These are phyloP conservation scores for Gloeostereum incarnatum DNA, from an alignment of 768 basidiomycete species.

Conservation along the genomic window DNA sequence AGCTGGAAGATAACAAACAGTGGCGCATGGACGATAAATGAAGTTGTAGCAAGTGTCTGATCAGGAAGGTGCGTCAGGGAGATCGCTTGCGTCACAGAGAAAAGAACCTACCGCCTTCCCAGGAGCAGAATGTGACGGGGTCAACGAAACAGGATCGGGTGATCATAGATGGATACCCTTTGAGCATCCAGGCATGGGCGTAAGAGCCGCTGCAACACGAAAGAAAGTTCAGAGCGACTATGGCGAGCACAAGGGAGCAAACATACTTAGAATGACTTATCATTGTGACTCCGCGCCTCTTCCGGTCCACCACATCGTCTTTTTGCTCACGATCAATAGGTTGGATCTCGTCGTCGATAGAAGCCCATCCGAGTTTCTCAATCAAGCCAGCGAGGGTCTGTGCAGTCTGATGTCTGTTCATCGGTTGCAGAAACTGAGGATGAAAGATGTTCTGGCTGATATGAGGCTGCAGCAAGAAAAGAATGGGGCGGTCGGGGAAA, in stretches of 20 bases:
- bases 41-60: constrained; percentile 94
- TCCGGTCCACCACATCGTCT: constrained; percentile 8
- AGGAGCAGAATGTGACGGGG: constrained; percentile 83
- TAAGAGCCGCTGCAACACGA: constrained; percentile 81
- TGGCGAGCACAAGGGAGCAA: neutral
- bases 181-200: constrained; percentile 84
- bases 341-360: constrained; percentile 8
- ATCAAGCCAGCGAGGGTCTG: constrained; percentile 48
- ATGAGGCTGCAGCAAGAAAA: constrained; percentile 75
- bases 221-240: constrained; percentile 3
- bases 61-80: too few species aligned
- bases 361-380: constrained; percentile 55
- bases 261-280: constrained; percentile 85
- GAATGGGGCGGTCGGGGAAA: constrained; percentile 60
- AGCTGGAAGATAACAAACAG: constrained; percentile 30
- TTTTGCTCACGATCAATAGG: constrained; percentile 13
- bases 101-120: constrained; percentile 74
- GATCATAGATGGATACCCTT: constrained; percentile 60
- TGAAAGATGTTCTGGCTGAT: constrained; percentile 85
- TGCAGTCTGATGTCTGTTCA: constrained; percentile 52
- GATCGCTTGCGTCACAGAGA: too few species aligned
- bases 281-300: constrained; percentile 56
- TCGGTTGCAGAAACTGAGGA: constrained; percentile 60
- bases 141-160: constrained; percentile 84
- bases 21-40: constrained; percentile 61